Base-by-base conservation (phyloP, 2,329 filamentous ascomycete genomes). In the Chaetomiaceae sp. region DNA sequence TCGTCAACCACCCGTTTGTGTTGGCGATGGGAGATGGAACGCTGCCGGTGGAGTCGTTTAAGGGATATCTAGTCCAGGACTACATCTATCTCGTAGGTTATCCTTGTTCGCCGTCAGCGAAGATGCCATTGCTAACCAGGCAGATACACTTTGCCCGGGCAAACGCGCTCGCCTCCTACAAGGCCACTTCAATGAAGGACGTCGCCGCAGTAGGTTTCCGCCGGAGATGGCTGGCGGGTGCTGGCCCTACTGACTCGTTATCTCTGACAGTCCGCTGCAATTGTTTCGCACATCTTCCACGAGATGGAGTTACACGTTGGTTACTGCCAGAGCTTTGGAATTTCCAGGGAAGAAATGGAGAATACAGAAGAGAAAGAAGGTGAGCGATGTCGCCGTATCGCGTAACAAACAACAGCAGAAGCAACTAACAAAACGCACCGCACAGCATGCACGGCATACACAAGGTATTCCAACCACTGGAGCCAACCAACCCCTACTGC, bases 21-120 rank as follows among this genome's bases (percentile, higher is more conserved):
- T 75, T 84, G 64, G 81, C 79, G 13, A 75, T 97, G 65, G 90
- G 87, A 0, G 77, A 86, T 54, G 90, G 90, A 0, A 86, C 80
- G 7, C 73, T 97, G 18, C 86, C 88, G 0, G 62, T 86, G 1
- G 81, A 87, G 38, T 85, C 84, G 0, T 97, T 96, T 75, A 94
- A 90, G 68, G 80, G 86, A 34, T 97, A 96, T 66, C 81, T 97
- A 51, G 79, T 94, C 9, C 92, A 97, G 63, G 92, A 97, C 64
- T 96, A 96, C 64, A 76, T 96, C 4, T 97, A 94, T 65, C 73
- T 96, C 38, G 87, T 94, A 63, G 37, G 76, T 65, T 14, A 16
- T 10, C 11, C 16, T 8, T 0, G 5, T 34, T 13, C 10, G 1
- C 29, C 13, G 7, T 2, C 21, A 7, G 4, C 29, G 4, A 9